phyloP scores from a whole-genome alignment of 768 basidiomycete genomes.

The Agaricus blazei region DNA sequence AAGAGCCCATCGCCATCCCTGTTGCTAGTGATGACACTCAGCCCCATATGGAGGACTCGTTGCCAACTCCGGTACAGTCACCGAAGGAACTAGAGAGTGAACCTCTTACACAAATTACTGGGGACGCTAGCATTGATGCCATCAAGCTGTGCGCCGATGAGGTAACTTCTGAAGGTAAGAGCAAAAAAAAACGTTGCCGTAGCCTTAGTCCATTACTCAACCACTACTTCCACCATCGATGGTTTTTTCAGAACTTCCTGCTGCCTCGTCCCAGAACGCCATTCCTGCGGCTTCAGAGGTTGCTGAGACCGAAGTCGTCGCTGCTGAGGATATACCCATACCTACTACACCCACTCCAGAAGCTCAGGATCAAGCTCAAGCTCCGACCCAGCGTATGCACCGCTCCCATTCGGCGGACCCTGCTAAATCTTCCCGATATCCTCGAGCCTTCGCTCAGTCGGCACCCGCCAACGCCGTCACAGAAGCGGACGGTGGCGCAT shows the following conservation, averaged over 20 bases:
- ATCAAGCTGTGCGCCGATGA: conserved; percentile 17
- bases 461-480: conserved; percentile 33
- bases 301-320: conserved; percentile 10
- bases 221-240: not conserved
- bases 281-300: conserved; percentile 9
- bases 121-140: conserved; percentile 8
- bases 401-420: conserved; percentile 84
- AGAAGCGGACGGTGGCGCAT: conserved; percentile 31
- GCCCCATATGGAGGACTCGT: conserved; percentile 5
- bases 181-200: not conserved
- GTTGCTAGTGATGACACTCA: not conserved
- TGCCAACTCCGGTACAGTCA: conserved; percentile 12
- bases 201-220: not conserved
- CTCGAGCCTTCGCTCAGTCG: conserved; percentile 55
- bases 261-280: conserved; percentile 10
- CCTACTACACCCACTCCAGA: conserved; percentile 5
- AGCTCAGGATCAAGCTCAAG: conserved; percentile 12
- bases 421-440: conserved; percentile 52
- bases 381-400: conserved; percentile 40
- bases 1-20: not conserved
- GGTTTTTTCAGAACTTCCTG: not conserved
- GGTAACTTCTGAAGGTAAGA: conserved; percentile 23
- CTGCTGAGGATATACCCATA: conserved; percentile 10
- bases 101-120: not conserved
- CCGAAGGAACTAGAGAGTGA: conserved; percentile 5